Percentiles rank a stretch among this genome's conserved stretches.
phyloP scores from a whole-genome alignment of 345 rosid species.

The Eutrema japonicum region DNA sequence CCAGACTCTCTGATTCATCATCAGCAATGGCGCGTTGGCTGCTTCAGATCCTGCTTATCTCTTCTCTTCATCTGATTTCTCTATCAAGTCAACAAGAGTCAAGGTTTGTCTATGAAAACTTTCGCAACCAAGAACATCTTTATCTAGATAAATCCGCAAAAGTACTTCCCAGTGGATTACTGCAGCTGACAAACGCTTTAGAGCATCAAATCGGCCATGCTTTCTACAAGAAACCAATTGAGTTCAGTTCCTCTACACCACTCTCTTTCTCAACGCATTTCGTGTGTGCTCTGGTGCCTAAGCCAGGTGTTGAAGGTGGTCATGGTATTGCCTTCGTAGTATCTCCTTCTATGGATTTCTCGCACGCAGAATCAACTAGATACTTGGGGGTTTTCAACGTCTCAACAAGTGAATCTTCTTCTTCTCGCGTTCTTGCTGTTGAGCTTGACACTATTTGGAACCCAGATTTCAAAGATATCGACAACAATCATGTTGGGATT shows the following conservation, averaged over 20 bases:
- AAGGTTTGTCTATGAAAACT: slow-evolving; percentile 54
- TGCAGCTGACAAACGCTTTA: slow-evolving; percentile 56
- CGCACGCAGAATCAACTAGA: slow-evolving; percentile 16
- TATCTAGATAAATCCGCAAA: slow-evolving; percentile 45
- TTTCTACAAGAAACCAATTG: slow-evolving; percentile 50
- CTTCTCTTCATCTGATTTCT: slow-evolving; percentile 36
- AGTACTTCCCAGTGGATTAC: slow-evolving; percentile 50
- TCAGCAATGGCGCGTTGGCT: slow-evolving; percentile 30
- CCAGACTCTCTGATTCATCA: slow-evolving; percentile 37
- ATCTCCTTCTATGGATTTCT: slow-evolving; percentile 42
- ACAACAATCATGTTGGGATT: slow-evolving; percentile 62
- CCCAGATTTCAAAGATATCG: slow-evolving; percentile 52
- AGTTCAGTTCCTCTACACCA: slow-evolving; percentile 50
- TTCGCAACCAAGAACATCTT: slow-evolving; percentile 38
- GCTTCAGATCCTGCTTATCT: slow-evolving; percentile 31
- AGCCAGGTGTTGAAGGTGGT: slow-evolving; percentile 47
- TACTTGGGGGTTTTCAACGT: slow-evolving; percentile 60
- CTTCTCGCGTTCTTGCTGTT: slow-evolving; percentile 54
- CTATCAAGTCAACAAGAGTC: slow-evolving; percentile 40
- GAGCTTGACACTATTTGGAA: slow-evolving; percentile 62
- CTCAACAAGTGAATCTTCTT: slow-evolving; percentile 33
- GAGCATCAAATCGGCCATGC: slow-evolving; percentile 50
- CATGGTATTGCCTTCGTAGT: slow-evolving; percentile 54
- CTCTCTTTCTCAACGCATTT: slow-evolving; percentile 49
- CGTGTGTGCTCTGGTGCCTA: slow-evolving; percentile 49